Base-by-base conservation (phyloP, 2,329 filamentous ascomycete genomes). In the Aspergillus sp. region DNA sequence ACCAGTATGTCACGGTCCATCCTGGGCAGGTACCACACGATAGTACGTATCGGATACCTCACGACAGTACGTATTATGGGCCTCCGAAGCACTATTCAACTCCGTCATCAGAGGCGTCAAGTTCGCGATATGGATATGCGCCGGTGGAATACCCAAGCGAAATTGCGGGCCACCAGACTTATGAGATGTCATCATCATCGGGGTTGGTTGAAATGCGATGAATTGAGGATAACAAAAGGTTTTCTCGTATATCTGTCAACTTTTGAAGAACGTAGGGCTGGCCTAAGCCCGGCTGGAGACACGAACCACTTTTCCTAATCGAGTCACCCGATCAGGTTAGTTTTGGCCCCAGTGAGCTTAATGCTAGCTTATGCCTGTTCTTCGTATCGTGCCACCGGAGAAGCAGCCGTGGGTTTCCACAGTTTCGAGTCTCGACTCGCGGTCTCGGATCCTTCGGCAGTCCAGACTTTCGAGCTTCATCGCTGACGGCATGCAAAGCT, bases 401-500 rank as follows among this genome's bases (percentile, higher is more conserved):
- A 41, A 41, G 4, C 19, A 19, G 19, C 19, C 19, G 19, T 50
- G 48, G 48, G 17, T 50, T 25, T 50, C 48, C 54, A 43, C 45
- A 43, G 19, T n/a, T 15, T n/a, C 7, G 54, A 34, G 2, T 17
- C 8, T 28, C 25, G 25, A 28, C 6, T 17, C 19, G 19, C 19
- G 19, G 19, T 19, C 19, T 19, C 52, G 54, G 47, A 41, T 38
- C 47, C 54, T 22, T 22, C 46, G 31, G 51, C 34, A 22, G 31
- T 28, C 46, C 8, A 38, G 54, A 31, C 34, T 30, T 38, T 6
- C 7, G n/a, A 54, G 22, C 30, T 45, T 28, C n/a, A 48, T 30
- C n/a, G 22, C 34, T 57, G 54, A 57, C 54, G 47, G 54, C 31
- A 57, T 57, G 45, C n/a, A 25, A 38, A 47, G 23, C 22, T 54